phyloP scores from a whole-genome alignment of 768 basidiomycete genomes.

The Agaricus bisporus region DNA sequence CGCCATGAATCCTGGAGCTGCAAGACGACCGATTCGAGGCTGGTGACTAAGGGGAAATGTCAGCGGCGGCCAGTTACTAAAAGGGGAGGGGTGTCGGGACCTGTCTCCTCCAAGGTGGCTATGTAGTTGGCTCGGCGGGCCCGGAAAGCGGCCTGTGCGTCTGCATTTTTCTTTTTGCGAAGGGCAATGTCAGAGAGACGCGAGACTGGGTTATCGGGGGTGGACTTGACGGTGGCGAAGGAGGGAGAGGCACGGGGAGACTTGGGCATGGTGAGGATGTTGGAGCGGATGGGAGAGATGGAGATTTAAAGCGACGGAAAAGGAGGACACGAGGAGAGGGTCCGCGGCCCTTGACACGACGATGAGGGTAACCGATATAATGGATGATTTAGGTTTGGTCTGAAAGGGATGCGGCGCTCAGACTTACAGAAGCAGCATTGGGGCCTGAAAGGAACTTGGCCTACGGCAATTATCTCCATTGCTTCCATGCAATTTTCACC shows the following conservation, averaged over 20 bases:
- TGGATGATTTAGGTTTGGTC: slow-evolving; percentile 47
- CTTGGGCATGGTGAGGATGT: slow-evolving; percentile 36
- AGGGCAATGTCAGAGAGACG: slow-evolving; percentile 63
- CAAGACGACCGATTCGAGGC: slow-evolving; percentile 77
- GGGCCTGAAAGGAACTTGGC: slow-evolving; percentile 27
- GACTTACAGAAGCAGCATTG: slow-evolving; percentile 35
- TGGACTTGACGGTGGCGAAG: slow-evolving; percentile 24
- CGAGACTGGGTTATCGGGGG: slow-evolving; percentile 27
- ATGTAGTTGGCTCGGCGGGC: slow-evolving; percentile 82
- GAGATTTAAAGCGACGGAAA: slow-evolving; percentile 55
- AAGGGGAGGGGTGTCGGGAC: slow-evolving; percentile 20
- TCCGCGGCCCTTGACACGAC: slow-evolving; percentile 46
- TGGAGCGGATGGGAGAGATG: slow-evolving; percentile 21
- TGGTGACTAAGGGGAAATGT: slow-evolving; percentile 50
- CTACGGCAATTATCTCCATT: slow-evolving; percentile 35
- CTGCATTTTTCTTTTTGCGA: slow-evolving; percentile 85
- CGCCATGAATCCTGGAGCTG: slow-evolving; percentile 79
- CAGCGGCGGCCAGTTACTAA: slow-evolving; percentile 9
- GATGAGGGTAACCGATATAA: slow-evolving; percentile 40
- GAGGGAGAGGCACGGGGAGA: slow-evolving; percentile 26
- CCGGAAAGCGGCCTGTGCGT: slow-evolving; percentile 83
- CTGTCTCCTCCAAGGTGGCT: slow-evolving; percentile 81
- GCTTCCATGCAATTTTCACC: slow-evolving; percentile 17
- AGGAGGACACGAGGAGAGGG: slow-evolving; percentile 64
- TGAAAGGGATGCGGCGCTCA: slow-evolving; percentile 40